Base-by-base conservation (phyloP, 306 rosid genomes). In the Prunus padus region DNA sequence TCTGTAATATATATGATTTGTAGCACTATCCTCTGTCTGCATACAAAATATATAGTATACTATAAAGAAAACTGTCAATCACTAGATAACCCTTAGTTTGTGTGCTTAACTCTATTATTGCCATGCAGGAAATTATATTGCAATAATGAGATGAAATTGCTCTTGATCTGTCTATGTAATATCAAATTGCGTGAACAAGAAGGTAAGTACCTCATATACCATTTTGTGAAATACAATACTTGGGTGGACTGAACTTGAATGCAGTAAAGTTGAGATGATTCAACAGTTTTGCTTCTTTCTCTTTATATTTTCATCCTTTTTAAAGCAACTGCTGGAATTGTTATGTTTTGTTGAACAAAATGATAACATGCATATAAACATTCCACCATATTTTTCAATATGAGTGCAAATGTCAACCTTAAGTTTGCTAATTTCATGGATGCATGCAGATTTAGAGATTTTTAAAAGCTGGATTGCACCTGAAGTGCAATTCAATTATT, bases 401-500 rank as follows among this genome's bases (percentile, higher is more conserved):
- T 0, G 72, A 23, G 44, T 49, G 64, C 62, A 57, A 56, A 26
- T 79, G 69, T 65, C 68, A 44, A 51, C 79, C 65, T 84, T 61
- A 65, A 20, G 20, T 55, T 67, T 69, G 50, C 37, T 15, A 4
- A 8, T 75, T 62, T 75, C 52, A 30, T 54, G 50, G 47, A 55
- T 18, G 49, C 61, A 30, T 42, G 28, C 31, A 67, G 57, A 11
- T 28, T 50, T 74, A 13, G 72, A 45, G 64, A 72, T 52, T 20
- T 23, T 49, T 67, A 14, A 15, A 42, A 37, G 47, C 10, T 61
- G 78, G 42, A 65, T 71, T 52, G 19, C 65, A 64, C 73, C 49
- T 55, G 51, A 70, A 74, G 65, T 82, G 73, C 51, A 65, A 71
- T 63, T 82, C 83, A 77, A 65, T 72, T 69, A 49, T 81, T 80